Conservation (phyloP, 331 rosid genomes). For the Stylosanthes scabra region DNA sequence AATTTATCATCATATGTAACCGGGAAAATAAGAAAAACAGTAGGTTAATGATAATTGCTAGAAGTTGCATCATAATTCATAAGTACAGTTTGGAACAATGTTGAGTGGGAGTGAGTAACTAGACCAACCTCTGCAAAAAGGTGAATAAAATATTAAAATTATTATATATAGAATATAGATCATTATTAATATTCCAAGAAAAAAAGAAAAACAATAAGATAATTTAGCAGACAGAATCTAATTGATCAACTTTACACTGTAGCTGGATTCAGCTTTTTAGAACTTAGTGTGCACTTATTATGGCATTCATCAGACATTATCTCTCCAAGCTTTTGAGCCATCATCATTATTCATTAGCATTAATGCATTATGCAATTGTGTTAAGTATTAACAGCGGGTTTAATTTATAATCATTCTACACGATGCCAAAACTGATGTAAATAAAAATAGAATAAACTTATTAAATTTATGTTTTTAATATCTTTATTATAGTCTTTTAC, state of each 20-base stretch:
- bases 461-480: no score
- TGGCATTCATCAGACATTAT: slow-evolving; percentile 48
- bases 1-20: no score
- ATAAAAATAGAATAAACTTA: no score
- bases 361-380: no score
- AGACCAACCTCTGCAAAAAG: slow-evolving; percentile 42
- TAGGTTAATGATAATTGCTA: not conserved
- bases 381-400: slow-evolving; percentile 41
- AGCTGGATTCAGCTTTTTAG: slow-evolving; percentile 62
- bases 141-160: slow-evolving; percentile 32
- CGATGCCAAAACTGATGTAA: slow-evolving; percentile 23
- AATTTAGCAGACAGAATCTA: slow-evolving; percentile 45
- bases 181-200: not conserved
- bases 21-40: not conserved
- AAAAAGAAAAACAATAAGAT: slow-evolving; percentile 21
- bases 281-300: slow-evolving; percentile 45
- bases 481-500: no score
- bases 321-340: slow-evolving; percentile 52
- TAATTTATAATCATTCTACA: slow-evolving; percentile 48
- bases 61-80: slow-evolving; percentile 15
- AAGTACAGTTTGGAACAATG: not conserved
- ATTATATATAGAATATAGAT: not conserved
- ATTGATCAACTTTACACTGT: slow-evolving; percentile 45
- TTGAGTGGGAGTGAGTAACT: not conserved
- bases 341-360: slow-evolving; percentile 55